Base-by-base conservation (phyloP, 192 early-diverging fungal genomes). In the Chytriomyces hyalinus region DNA sequence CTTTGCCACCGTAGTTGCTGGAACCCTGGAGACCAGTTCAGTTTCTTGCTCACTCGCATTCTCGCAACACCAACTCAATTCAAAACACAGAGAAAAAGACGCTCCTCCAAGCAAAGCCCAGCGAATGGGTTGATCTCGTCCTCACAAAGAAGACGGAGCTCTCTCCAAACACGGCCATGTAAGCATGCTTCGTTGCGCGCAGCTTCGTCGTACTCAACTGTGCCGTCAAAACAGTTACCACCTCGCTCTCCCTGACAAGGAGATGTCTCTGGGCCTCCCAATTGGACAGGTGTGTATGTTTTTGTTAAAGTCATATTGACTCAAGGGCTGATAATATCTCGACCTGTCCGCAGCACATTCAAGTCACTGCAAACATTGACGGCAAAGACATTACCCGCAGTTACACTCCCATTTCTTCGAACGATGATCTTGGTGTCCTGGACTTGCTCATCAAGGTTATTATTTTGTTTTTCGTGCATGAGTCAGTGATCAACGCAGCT, bases 391-490 rank as follows among this genome's bases (percentile, higher is more conserved):
- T 95, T 53, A 86, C 85, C 57, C 91, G 96, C 61, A 94, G 92
- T 81, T 98, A 98, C 85, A 98, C 96, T 28, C 96, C 96, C 24
- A 94, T 93, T 28, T 92, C 90, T 75, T 87, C 87, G 10, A 91
- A 93, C 84, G 93, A 93, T 76, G 93, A 94, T 79, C 76, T 84
- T 75, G 96, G 96, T 70, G 88, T 91, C 83, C 96, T 97, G 87
- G 95, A 96, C 75, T 86, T 98, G 49, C 85, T 95, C 8, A 92
- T 98, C 87, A 98, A 98, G 92, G 91, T 92, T 81, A 20, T 6
- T 43, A 11, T 51, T 26, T 26, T 15, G 22, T 36, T 65, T 65
- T 10, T n/a, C 63, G 36, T 65, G 0, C 24, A 26, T 65, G 63
- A n/a, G 36, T 36, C 20, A 17, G 15, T 59, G 13, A 59, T 20